phyloP scores from a whole-genome alignment of 2,329 filamentous ascomycete species.

The Epichloe gansuensis region DNA sequence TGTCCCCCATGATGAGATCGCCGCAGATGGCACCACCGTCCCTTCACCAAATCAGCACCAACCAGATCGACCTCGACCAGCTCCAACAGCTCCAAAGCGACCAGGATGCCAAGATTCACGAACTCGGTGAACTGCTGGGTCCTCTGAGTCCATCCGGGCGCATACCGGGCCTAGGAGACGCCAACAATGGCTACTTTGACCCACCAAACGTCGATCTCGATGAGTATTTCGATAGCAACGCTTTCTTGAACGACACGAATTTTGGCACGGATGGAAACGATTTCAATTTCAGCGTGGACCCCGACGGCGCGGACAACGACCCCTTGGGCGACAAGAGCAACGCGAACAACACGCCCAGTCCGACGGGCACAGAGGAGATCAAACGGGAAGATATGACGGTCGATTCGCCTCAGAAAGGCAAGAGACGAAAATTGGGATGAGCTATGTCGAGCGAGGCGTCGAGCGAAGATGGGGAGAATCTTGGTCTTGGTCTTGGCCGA shows the following conservation, averaged over 20 bases:
- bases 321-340: not conserved
- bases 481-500: not conserved
- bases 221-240: constrained; percentile 36
- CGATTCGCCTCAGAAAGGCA: constrained; percentile 17
- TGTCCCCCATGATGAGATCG: constrained; percentile 39
- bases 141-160: constrained; percentile 70
- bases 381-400: constrained; percentile 27
- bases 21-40: constrained; percentile 22
- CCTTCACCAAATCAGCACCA: constrained; percentile 53
- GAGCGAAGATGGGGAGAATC: no score
- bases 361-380: constrained; percentile 40
- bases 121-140: constrained; percentile 60
- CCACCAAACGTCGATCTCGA: constrained; percentile 34
- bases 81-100: constrained; percentile 68
- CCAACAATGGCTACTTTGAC: constrained; percentile 23
- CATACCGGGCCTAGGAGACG: constrained; percentile 56
- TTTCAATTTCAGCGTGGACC: constrained; percentile 39
- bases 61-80: constrained; percentile 64
- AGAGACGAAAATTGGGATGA: constrained; percentile 27
- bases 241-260: constrained; percentile 24
- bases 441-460: no score
- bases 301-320: constrained; percentile 12
- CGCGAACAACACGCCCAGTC: constrained; percentile 30
- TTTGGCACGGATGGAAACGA: constrained; percentile 33
- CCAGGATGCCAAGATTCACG: constrained; percentile 65